A percentile compares a stretch with the other conserved stretches of the same genome.
Evolutionary conservation across 345 rosid species (phyloP).

Genomic region (Schrenkiella parvula): DNA sequence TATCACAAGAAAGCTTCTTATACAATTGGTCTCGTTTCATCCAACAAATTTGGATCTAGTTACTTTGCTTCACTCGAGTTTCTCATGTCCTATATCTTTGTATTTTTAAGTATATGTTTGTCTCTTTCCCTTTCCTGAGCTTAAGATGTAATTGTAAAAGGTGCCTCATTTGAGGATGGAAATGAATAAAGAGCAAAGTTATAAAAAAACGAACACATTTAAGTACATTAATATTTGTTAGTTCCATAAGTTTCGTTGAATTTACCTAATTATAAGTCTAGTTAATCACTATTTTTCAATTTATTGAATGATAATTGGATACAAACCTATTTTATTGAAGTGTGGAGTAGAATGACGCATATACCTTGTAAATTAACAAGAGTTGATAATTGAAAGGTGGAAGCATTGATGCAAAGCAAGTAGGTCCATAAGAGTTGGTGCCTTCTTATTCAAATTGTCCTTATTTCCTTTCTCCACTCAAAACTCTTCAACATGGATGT

Average conservation of each 20-base stretch:
- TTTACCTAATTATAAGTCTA: neutral
- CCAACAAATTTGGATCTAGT: no score
- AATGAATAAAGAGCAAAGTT: no score
- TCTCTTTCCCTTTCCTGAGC: no score
- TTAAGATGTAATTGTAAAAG: no score
- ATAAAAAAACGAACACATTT: no score
- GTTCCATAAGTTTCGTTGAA: neutral
- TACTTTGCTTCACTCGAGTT: no score
- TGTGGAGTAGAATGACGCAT: slow-evolving; percentile 32
- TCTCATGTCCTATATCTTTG: no score
- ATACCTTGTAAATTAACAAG: slow-evolving; percentile 18
- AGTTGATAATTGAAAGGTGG: slow-evolving; percentile 31
- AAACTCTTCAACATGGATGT: slow-evolving; percentile 22
- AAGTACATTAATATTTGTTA: no score
- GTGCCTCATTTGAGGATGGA: no score
- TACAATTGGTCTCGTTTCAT: no score
- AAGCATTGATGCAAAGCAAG: slow-evolving; percentile 36
- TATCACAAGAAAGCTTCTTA: no score
- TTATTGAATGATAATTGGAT: neutral
- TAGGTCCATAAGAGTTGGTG: slow-evolving; percentile 30
- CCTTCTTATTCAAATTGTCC: slow-evolving; percentile 42
- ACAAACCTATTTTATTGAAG: neutral
- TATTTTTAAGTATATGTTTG: no score
- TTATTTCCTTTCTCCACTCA: slow-evolving; percentile 33
- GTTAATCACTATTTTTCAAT: neutral